phyloP scores from a whole-genome alignment of 441 rosid genomes.

The Gossypium schwendimanii region DNA sequence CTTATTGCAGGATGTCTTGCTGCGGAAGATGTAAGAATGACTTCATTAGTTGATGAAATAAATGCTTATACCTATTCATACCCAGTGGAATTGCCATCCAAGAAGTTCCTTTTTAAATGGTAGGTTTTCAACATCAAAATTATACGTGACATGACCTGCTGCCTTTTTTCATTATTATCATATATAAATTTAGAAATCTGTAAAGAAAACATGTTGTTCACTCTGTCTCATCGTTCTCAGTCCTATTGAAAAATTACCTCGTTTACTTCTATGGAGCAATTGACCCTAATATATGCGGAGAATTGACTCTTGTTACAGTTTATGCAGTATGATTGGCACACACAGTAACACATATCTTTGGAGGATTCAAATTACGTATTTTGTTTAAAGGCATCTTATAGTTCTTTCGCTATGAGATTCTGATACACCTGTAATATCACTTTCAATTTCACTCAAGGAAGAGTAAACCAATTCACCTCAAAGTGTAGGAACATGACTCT shows the following conservation, averaged over 20 bases:
- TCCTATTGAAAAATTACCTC: neutral
- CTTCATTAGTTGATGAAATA: slow-evolving; percentile 56
- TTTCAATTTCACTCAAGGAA: neutral
- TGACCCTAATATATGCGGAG: neutral
- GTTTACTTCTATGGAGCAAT: neutral
- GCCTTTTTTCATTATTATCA: neutral
- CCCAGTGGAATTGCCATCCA: slow-evolving; percentile 53
- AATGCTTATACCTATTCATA: slow-evolving; percentile 77
- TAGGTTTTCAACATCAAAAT: slow-evolving; percentile 19
- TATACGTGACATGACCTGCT: neutral
- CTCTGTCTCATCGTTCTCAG: neutral
- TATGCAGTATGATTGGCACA: neutral
- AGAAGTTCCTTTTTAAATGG: slow-evolving; percentile 74
- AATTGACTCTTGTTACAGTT: neutral
- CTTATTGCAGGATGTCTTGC: slow-evolving; percentile 48
- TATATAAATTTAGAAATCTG: neutral
- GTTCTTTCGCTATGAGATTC: neutral
- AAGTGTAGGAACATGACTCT: slow-evolving; percentile 16
- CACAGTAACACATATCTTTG: neutral
- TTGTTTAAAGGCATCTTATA: neutral
- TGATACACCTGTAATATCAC: neutral
- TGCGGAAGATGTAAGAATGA: slow-evolving; percentile 47
- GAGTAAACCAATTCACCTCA: neutral
- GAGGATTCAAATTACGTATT: neutral
- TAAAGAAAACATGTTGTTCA: neutral